Evolutionary conservation across 148 eudicot species (phyloP).

Genomic region (Tetragonia tetragonoides): DNA sequence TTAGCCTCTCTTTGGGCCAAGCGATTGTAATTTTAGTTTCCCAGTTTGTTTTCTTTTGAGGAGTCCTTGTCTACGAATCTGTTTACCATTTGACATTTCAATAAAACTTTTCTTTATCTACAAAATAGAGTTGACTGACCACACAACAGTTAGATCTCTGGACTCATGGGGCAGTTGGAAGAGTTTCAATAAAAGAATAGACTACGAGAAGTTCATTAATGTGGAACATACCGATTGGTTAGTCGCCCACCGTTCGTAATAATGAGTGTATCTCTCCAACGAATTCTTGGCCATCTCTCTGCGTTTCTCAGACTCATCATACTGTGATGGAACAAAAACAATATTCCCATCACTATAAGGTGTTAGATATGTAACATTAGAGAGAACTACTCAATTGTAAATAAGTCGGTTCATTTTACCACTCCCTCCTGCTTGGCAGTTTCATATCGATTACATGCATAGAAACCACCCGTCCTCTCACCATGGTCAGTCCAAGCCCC

Average conservation of each 20-base stretch:
- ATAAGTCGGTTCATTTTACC: conserved; percentile 35
- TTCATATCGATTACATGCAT: conserved; percentile 94
- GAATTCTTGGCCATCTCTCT: conserved; percentile 95
- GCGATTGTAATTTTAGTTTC: too few relatives aligned
- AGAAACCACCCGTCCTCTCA: conserved; percentile 89
- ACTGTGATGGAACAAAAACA: conserved; percentile 40
- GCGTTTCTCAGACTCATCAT: conserved; percentile 78
- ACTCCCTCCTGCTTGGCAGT: conserved; percentile 90
- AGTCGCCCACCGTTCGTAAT: conserved; percentile 93
- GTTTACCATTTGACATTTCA: too few relatives aligned
- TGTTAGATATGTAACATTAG: not conserved
- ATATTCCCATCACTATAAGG: not conserved
- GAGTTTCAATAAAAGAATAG: not conserved
- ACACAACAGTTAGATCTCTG: not conserved
- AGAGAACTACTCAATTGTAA: not conserved
- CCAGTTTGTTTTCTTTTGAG: too few relatives aligned
- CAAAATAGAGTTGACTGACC: not conserved
- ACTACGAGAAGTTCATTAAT: not conserved
- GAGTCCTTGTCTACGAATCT: too few relatives aligned
- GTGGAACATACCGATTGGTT: conserved; percentile 67
- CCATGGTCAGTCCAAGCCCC: conserved; percentile 93
- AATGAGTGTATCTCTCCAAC: conserved; percentile 88
- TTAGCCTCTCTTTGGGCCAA: too few relatives aligned
- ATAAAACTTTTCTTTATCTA: not conserved
- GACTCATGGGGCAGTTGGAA: not conserved